Conservation (phyloP, 2,329 filamentous ascomycete genomes). For the Endothia cerciana region DNA sequence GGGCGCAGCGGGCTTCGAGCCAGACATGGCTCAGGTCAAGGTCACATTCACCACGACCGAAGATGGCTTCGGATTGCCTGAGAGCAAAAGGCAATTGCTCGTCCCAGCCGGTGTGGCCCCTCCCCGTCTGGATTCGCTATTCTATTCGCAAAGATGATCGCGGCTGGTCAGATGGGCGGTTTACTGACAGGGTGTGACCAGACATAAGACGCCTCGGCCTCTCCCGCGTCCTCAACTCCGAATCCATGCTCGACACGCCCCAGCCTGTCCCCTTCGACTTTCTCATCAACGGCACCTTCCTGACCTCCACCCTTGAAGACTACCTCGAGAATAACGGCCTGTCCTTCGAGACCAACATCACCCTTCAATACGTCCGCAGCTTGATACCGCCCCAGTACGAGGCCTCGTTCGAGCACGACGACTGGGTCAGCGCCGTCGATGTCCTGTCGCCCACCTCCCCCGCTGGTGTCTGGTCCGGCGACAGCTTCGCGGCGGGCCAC, state of each 20-base stretch:
- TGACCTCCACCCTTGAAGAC: constrained; percentile 87
- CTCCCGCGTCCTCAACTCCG: constrained; percentile 71
- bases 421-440: constrained; percentile 92
- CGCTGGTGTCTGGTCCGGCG: constrained; percentile 60
- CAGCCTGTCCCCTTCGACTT: constrained; percentile 86
- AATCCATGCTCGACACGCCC: constrained; percentile 69
- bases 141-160: constrained; percentile 6
- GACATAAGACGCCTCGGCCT: constrained; percentile 73
- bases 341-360: constrained; percentile 83
- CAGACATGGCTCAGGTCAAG: constrained; percentile 59
- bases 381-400: constrained; percentile 87
- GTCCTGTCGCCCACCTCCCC: constrained; percentile 71
- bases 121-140: constrained; percentile 13
- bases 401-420: constrained; percentile 93
- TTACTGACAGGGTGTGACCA: constrained; percentile 34
- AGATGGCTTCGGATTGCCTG: constrained; percentile 64
- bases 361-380: constrained; percentile 91
- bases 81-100: constrained; percentile 64
- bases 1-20: constrained; percentile 34
- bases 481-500: constrained; percentile 56
- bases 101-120: constrained; percentile 59
- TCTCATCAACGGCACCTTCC: constrained; percentile 89
- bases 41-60: constrained; percentile 70
- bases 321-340: constrained; percentile 86
- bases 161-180: background rate